Percentiles rank a stretch among this genome's conserved stretches.
Conservation (phyloP, 345 rosid genomes). For the Cardamine resedifolia region DNA sequence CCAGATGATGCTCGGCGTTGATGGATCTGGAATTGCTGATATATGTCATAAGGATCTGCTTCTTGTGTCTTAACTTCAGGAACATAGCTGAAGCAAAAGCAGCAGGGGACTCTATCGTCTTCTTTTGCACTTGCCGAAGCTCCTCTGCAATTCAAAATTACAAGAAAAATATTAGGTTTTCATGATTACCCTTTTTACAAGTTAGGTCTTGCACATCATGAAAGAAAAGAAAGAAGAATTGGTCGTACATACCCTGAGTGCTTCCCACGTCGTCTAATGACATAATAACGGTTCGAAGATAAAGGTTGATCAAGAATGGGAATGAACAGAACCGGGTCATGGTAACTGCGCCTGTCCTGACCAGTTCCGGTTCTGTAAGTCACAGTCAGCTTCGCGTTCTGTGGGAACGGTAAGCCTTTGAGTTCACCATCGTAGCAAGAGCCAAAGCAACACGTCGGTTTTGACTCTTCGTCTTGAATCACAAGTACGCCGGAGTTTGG, state of each 20-base stretch:
- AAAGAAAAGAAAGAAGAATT: not conserved
- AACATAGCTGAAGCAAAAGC: conserved; percentile 37
- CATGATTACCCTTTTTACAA: not conserved
- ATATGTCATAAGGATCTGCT: conserved; percentile 37
- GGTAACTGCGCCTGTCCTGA: not conserved
- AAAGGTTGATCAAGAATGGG: conserved; percentile 49
- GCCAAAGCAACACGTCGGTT: conserved; percentile 46
- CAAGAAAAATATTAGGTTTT: not conserved
- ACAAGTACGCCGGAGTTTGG: conserved; percentile 51
- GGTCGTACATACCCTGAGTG: conserved; percentile 37
- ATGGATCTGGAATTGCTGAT: conserved; percentile 43
- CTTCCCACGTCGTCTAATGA: conserved; percentile 32
- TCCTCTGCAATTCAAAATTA: conserved; percentile 37
- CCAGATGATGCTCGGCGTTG: not conserved
- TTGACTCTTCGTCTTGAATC: conserved; percentile 32
- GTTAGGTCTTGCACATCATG: not conserved
- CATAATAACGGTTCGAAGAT: conserved; percentile 44
- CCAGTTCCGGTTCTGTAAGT: not conserved
- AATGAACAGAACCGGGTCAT: conserved; percentile 39
- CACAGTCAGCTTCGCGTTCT: conserved; percentile 12
- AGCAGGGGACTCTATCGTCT: conserved; percentile 35
- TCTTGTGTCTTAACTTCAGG: conserved; percentile 39
- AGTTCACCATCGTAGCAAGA: conserved; percentile 19
- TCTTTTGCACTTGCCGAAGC: conserved; percentile 40
- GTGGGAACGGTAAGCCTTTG: conserved; percentile 41